Percentiles rank a stretch among this genome's conserved stretches.
Conservation (phyloP, 768 basidiomycete genomes). For the Amanita rubescens region DNA sequence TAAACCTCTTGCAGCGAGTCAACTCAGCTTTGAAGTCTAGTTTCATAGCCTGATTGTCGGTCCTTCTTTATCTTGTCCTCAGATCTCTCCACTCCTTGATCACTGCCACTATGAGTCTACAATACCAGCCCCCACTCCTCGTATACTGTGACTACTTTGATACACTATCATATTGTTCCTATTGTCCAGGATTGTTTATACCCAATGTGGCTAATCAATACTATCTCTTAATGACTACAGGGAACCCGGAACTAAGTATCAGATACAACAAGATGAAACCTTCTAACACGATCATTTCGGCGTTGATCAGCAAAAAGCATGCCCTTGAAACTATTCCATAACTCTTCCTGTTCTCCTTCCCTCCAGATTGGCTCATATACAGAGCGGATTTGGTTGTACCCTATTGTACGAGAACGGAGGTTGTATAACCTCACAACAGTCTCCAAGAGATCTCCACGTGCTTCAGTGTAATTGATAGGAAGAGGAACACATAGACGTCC, state of each 20-base stretch:
- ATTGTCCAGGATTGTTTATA: background rate
- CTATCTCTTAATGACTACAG: conserved; percentile 9
- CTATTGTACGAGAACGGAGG: conserved; percentile 24
- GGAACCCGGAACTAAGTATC: conserved; percentile 14
- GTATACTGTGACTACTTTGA: no score
- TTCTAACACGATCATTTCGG: conserved; percentile 22
- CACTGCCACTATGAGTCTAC: background rate
- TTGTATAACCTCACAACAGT: conserved; percentile 27
- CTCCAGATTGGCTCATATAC: conserved; percentile 35
- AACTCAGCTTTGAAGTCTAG: no score
- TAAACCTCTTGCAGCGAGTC: no score
- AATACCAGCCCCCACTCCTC: background rate
- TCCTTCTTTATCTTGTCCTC: background rate
- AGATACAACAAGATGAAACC: conserved; percentile 24
- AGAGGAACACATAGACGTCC: conserved; percentile 36
- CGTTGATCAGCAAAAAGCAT: conserved; percentile 31
- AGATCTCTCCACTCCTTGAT: conserved; percentile 1
- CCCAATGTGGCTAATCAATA: conserved; percentile 7
- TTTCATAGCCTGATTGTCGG: background rate
- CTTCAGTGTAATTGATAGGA: conserved; percentile 20
- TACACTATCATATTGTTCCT: background rate
- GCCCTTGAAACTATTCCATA: conserved; percentile 28
- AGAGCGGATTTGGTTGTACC: conserved; percentile 33
- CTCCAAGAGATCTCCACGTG: conserved; percentile 27
- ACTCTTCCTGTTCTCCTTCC: conserved; percentile 17